Evolutionary conservation across 805 yeast species (phyloP).

Genomic region (Vanderwaltozyma tropicalis): DNA sequence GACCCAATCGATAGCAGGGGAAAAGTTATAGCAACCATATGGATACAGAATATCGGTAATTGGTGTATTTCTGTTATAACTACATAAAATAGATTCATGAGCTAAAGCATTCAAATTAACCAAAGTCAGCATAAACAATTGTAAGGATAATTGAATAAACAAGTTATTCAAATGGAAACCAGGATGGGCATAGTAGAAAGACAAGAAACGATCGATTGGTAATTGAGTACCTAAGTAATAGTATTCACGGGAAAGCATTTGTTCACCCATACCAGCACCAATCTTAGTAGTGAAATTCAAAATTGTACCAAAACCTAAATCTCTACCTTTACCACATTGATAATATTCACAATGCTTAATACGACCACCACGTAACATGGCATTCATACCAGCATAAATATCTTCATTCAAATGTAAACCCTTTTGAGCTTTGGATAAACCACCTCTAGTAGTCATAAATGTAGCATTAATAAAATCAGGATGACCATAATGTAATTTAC

Average conservation of each 20-base stretch:
- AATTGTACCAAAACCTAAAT: slow-evolving; percentile 78
- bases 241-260: slow-evolving; percentile 75
- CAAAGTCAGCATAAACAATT: slow-evolving; percentile 58
- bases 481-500: slow-evolving; percentile 80
- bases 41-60: slow-evolving; percentile 58
- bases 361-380: slow-evolving; percentile 74
- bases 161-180: slow-evolving; percentile 79
- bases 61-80: slow-evolving; percentile 54
- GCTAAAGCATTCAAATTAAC: slow-evolving; percentile 66
- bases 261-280: slow-evolving; percentile 94
- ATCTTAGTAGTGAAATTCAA: slow-evolving; percentile 77
- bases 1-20: slow-evolving; percentile 71
- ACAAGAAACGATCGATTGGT: slow-evolving; percentile 70
- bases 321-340: slow-evolving; percentile 89
- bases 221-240: slow-evolving; percentile 72
- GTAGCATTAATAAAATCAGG: slow-evolving; percentile 73
- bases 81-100: slow-evolving; percentile 60
- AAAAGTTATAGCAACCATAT: slow-evolving; percentile 60
- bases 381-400: slow-evolving; percentile 84
- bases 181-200: slow-evolving; percentile 78
- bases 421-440: slow-evolving; percentile 78
- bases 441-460: slow-evolving; percentile 79
- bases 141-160: slow-evolving; percentile 67
- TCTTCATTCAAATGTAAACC: slow-evolving; percentile 81
- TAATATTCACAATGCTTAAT: slow-evolving; percentile 80